Conservation (phyloP, 345 rosid genomes). For the Eucalyptus fibrosa region DNA sequence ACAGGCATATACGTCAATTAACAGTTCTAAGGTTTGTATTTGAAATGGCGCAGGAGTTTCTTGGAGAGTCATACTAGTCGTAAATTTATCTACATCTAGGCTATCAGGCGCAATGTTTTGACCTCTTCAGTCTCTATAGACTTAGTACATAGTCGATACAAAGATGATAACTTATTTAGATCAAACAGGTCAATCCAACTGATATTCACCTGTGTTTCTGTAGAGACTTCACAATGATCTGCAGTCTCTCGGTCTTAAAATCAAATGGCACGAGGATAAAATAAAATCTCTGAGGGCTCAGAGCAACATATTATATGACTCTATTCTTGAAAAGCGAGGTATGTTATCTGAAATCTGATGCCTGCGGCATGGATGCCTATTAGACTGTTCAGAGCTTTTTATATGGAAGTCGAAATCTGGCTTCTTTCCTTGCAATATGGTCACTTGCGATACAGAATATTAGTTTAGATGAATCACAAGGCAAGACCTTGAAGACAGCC, state of each 20-base stretch:
- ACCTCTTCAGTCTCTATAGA: background rate
- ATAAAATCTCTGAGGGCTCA: constrained; percentile 28
- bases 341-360: background rate
- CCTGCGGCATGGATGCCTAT: background rate
- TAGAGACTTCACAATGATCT: constrained; percentile 68
- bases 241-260: constrained; percentile 32
- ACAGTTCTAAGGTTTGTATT: constrained; percentile 19
- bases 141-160: background rate
- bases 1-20: constrained; percentile 11
- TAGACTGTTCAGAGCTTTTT: background rate
- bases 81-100: background rate
- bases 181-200: background rate
- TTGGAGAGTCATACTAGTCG: background rate
- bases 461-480: background rate
- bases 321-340: constrained; percentile 61
- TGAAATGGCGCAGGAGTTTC: background rate
- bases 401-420: background rate
- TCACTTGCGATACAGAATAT: background rate
- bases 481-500: background rate
- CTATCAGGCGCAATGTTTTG: background rate
- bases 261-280: constrained; percentile 53
- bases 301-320: constrained; percentile 42
- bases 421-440: background rate
- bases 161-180: background rate
- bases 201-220: background rate